Percentiles rank a stretch among this genome's conserved stretches.
These are phyloP conservation scores for Fragosphaeria purpurea DNA, from an alignment of 2,329 filamentous ascomycete species.

Conservation along the genomic window DNA sequence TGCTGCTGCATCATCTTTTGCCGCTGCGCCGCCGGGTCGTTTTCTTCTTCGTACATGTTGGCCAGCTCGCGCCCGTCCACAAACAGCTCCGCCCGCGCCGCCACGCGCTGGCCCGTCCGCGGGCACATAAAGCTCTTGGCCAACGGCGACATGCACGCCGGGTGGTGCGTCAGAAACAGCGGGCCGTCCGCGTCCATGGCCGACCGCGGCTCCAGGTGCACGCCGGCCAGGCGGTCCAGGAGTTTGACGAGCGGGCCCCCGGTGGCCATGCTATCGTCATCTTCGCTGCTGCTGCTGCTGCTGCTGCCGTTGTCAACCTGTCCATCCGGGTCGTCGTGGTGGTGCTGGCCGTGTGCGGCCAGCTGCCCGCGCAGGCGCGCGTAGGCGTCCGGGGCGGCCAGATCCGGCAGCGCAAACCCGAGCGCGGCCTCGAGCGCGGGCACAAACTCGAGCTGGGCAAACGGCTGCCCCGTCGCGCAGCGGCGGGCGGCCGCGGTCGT, in stretches of 20 bases:
- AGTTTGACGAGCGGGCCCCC: slow-evolving; percentile 52
- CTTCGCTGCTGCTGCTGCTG: slow-evolving; percentile 16
- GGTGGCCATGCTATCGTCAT: slow-evolving; percentile 54
- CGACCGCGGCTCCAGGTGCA: slow-evolving; percentile 61
- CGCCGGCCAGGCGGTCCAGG: slow-evolving; percentile 68
- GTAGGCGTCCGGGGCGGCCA: slow-evolving; percentile 45
- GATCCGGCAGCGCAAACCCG: slow-evolving; percentile 53
- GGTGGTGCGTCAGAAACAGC: slow-evolving; percentile 82
- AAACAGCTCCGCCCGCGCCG: slow-evolving; percentile 79
- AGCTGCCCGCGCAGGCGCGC: slow-evolving; percentile 40
- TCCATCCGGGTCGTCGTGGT: slow-evolving; percentile 53
- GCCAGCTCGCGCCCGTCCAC: slow-evolving; percentile 71
- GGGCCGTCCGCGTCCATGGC: slow-evolving; percentile 51
- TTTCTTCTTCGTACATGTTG: slow-evolving; percentile 98
- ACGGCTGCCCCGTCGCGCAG: slow-evolving; percentile 29
- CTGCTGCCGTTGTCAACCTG: no score
- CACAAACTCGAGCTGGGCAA: slow-evolving; percentile 69
- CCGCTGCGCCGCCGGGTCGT: slow-evolving; percentile 77
- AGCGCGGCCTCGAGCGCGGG: slow-evolving; percentile 64
- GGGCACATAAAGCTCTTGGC: slow-evolving; percentile 75
- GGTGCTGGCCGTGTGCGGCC: background rate
- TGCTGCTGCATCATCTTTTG: slow-evolving; percentile 70
- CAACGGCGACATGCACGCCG: slow-evolving; percentile 81
- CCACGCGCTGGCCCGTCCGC: slow-evolving; percentile 58
- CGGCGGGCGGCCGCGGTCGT: background rate